Evolutionary conservation across 192 early-diverging fungal species (phyloP), one percentile per base, ranked within the genome.

Genomic region (Ambispora gerdemannii): DNA sequence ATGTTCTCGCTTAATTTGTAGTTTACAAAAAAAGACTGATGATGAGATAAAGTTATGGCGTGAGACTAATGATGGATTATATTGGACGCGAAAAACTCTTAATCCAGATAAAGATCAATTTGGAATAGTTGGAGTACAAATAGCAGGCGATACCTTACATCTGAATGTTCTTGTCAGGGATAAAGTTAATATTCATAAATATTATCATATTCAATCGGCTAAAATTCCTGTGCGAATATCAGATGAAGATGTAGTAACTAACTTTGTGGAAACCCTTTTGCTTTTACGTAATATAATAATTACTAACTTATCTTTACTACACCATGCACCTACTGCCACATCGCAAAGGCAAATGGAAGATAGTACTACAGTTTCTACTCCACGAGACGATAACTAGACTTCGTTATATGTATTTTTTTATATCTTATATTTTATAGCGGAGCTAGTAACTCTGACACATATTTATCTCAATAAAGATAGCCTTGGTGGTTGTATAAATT

Each of bases 1-100:
- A 56, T 56, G 53, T 20, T 56, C 53, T 27, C 53, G 53, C 53
- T 56, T 56, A 56, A 56, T 56, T 56, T 56, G 53, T 56, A 56
- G 53, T 27, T 20, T 20, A 56, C 53, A 56, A 27, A 56, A 56
- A 56, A 56, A 56, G 53, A 20, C 4, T 7, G 53, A 56, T 20
- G 53, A 56, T 27, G 53, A 56, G 20, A 56, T 56, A 56, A 56
- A 56, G 27, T 20, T 56, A 56, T 56, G 53, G 53, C 53, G 53
- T 13, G 53, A 56, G 53, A 56, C 53, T 56, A 56, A 56, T 56
- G 53, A 56, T 27, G 53, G 53, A 56, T 20, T 56, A 56, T 56
- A 56, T 20, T 56, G 53, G 53, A 56, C 20, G 20, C 53, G 53
- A 13, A 6, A 56, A 56, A 56, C 8, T 13, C 53, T 56, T 56